Evolutionary conservation across 2,329 filamentous ascomycete genomes (phyloP).

Genomic region (Graphilbum sp.): DNA sequence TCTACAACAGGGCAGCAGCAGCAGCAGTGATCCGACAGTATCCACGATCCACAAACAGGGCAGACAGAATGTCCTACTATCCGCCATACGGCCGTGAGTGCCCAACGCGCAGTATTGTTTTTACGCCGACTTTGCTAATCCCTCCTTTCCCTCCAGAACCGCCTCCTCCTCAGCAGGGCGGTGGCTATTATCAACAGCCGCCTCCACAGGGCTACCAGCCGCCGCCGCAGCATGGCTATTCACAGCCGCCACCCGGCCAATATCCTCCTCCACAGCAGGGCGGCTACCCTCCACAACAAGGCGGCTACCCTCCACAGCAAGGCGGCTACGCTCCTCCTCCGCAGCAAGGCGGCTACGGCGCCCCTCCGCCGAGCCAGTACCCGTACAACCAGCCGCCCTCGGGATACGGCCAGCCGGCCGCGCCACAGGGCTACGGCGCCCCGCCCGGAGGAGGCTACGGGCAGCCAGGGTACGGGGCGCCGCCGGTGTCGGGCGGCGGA

Average conservation of each 20-base stretch:
- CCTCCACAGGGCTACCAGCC: slow-evolving; percentile 6
- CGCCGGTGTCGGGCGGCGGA: slow-evolving; percentile 12
- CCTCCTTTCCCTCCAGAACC: too few species aligned
- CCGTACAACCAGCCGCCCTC: slow-evolving; percentile 11
- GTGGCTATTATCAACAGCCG: too few species aligned
- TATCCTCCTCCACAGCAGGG: slow-evolving; percentile 14
- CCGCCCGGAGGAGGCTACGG: slow-evolving; percentile 19
- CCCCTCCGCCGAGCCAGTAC: slow-evolving; percentile 9
- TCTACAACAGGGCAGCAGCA: too few species aligned
- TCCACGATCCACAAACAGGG: too few species aligned
- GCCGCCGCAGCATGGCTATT: not conserved
- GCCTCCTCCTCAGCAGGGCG: too few species aligned
- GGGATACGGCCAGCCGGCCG: slow-evolving; percentile 18
- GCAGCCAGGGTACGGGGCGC: slow-evolving; percentile 5
- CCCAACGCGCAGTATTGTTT: too few species aligned
- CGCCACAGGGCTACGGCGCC: slow-evolving; percentile 16
- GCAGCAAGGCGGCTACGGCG: slow-evolving; percentile 14
- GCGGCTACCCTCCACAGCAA: slow-evolving; percentile 11
- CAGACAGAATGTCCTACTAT: slow-evolving; percentile 21
- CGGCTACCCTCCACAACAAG: slow-evolving; percentile 14
- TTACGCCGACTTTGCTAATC: not conserved
- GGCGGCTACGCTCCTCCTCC: slow-evolving; percentile 10
- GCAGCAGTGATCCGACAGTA: too few species aligned
- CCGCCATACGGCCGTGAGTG: slow-evolving; percentile 21
- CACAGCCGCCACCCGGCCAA: slow-evolving; percentile 4